Percentiles rank a stretch among this genome's conserved stretches.
Conservation (phyloP, 352 stramenopile genomes). For the Phytophthora citrophthora region DNA sequence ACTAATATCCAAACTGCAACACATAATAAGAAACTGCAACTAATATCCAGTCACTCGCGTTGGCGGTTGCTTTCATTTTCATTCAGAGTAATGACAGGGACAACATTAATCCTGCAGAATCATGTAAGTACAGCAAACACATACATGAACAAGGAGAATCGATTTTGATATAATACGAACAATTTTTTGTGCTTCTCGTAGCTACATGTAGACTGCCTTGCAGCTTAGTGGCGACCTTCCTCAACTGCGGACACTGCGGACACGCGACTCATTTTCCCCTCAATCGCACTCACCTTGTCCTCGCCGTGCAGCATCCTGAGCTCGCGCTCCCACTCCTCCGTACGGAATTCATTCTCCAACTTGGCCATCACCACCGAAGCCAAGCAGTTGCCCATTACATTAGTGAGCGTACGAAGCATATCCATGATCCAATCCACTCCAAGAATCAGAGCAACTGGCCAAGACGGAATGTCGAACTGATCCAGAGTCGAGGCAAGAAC, state of each 20-base stretch:
- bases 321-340: constrained; percentile 47
- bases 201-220: no score
- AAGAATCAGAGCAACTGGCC: constrained; percentile 61
- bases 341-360: constrained; percentile 66
- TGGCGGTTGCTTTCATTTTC: constrained; percentile 16
- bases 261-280: constrained; percentile 27
- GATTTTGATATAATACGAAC: no score
- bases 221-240: constrained; percentile 22
- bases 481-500: constrained; percentile 55
- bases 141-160: background rate
- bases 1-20: constrained; percentile 19
- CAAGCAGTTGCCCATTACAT: constrained; percentile 64
- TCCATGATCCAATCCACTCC: constrained; percentile 71
- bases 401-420: constrained; percentile 63
- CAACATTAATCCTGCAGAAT: no score
- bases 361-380: constrained; percentile 68
- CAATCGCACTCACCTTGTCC: constrained; percentile 29
- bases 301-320: constrained; percentile 2
- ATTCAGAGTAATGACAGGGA: no score
- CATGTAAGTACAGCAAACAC: no score
- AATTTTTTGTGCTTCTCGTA: no score
- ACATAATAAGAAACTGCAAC: constrained; percentile 8
- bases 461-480: constrained; percentile 63
- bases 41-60: constrained; percentile 54
- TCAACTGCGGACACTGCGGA: constrained; percentile 29